Percentiles rank a stretch among this genome's conserved stretches.
These are phyloP conservation scores for Hyaloscypha finlandica DNA, from an alignment of 495 filamentous ascomycete genomes.

Conservation along the genomic window DNA sequence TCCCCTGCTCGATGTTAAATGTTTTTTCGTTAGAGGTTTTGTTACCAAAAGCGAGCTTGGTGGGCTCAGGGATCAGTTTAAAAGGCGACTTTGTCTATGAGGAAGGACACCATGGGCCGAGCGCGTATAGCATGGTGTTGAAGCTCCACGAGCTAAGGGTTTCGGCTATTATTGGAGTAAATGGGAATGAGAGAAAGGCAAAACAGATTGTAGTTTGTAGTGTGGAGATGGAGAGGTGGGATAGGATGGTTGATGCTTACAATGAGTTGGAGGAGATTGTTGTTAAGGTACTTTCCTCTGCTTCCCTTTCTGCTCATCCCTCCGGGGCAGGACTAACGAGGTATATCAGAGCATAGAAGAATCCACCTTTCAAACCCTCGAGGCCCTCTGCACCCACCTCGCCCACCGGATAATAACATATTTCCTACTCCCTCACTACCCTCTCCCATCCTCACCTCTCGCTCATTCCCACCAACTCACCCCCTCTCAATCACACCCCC, in stretches of 20 bases:
- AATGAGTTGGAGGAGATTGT: conserved; percentile 48
- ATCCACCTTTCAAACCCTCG: conserved; percentile 64
- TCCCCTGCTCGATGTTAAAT: conserved; percentile 28
- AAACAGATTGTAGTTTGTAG: conserved; percentile 61
- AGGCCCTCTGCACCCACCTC: conserved; percentile 54
- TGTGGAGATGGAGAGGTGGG: conserved; percentile 51
- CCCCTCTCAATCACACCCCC: neutral
- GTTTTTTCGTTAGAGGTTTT: conserved; percentile 42
- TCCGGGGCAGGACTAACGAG: too few species aligned
- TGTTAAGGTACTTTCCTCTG: conserved; percentile 44
- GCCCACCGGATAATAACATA: conserved; percentile 41
- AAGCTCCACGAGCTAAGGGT: conserved; percentile 49
- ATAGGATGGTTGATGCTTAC: conserved; percentile 44
- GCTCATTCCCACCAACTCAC: too few species aligned
- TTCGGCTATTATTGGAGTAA: conserved; percentile 62
- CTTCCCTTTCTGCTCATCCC: too few species aligned
- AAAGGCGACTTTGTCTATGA: conserved; percentile 28
- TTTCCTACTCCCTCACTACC: conserved; percentile 27
- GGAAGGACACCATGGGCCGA: conserved; percentile 21
- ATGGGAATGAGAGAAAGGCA: conserved; percentile 54
- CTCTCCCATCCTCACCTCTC: neutral
- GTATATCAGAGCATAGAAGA: conserved; percentile 41
- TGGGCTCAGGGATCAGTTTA: conserved; percentile 49
- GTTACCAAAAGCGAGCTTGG: conserved; percentile 55
- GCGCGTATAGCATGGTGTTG: conserved; percentile 28